Base-by-base conservation (phyloP, 805 yeast species). In the Candida montana region DNA sequence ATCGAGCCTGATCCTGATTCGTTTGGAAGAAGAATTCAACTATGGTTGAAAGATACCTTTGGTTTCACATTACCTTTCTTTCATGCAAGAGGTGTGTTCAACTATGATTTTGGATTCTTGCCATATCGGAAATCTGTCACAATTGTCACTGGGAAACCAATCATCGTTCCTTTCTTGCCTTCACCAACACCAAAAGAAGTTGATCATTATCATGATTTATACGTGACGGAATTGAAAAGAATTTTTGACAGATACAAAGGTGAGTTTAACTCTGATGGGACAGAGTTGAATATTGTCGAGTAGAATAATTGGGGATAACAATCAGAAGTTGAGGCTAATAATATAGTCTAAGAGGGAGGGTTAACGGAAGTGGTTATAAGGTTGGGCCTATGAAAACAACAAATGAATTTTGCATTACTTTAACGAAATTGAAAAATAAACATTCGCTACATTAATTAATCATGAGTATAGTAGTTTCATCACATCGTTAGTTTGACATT, bases 41-140 rank as follows among this genome's bases (percentile, higher is more conserved):
- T 72, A 27, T 77, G 87, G 79, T 58, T 91, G 55, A 91, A 93
- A 54, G 67, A 67, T 23, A 69, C 65, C 29, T 72, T 80, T 40
- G 93, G 91, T 2, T 91, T 91, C 62, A 90, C 99, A 0, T 55
- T 93, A 5, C 99, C 99, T 1, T 75, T 93, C 37, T 84, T 93
- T 64, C 82, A 86, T 58, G 96, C 96, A 1, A 70, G 98, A 34
- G 97, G 98, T 0, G 70, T 93, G 1, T 90, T 91, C 64, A 87
- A 91, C 54, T 86, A 90, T 54, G 96, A 89, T 58, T 86, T 84
- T 64, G 99, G 99, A 0, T 64, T 93, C 24, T 62, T 93, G 43
- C 98, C 99, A 2, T 90, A 77, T 59, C 71, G 97, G 50, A 75
- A 81, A 40, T 86, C 86, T 3, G 81, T 93, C 41, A 72, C 85